Percentiles rank a stretch among this genome's conserved stretches.
Conservation (phyloP, 495 filamentous ascomycete genomes). For the Tuber brumale region DNA sequence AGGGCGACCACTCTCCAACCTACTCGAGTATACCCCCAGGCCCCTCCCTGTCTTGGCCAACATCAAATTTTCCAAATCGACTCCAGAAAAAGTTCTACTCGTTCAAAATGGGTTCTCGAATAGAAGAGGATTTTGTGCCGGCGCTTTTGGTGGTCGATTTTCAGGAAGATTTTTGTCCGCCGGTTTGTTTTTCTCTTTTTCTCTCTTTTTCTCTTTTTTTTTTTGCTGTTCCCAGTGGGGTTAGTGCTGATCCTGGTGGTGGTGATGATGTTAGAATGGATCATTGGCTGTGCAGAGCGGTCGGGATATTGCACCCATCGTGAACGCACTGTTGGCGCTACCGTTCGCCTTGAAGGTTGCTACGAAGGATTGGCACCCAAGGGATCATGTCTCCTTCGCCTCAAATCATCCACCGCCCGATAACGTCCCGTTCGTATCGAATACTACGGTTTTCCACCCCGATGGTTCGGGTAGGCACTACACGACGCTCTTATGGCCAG, state of each 20-base stretch:
- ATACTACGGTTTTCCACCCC: slow-evolving; percentile 61
- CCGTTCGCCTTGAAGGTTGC: slow-evolving; percentile 70
- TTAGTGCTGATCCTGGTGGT: background rate
- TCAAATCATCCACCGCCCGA: slow-evolving; percentile 60
- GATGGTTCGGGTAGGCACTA: slow-evolving; percentile 57
- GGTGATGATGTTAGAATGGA: slow-evolving; percentile 55
- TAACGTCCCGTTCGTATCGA: slow-evolving; percentile 61
- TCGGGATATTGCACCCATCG: slow-evolving; percentile 58
- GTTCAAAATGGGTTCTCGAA: slow-evolving; percentile 16
- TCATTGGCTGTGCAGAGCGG: slow-evolving; percentile 70
- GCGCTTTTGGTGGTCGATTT: slow-evolving; percentile 76
- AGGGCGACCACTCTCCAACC: too few relatives aligned
- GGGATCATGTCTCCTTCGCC: slow-evolving; percentile 82
- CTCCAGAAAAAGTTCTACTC: background rate
- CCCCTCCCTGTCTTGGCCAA: too few relatives aligned
- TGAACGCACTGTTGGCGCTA: slow-evolving; percentile 69
- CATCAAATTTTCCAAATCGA: too few relatives aligned
- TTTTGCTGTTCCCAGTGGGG: background rate
- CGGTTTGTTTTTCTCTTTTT: slow-evolving; percentile 50
- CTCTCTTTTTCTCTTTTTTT: background rate
- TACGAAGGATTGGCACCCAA: slow-evolving; percentile 85
- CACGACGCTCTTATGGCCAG: slow-evolving; percentile 73
- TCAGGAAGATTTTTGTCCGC: slow-evolving; percentile 95
- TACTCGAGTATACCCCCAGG: too few relatives aligned
- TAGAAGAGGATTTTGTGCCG: slow-evolving; percentile 45